Evolutionary conservation across 1,284 basidiomycete species (phyloP).

Genomic region (Ceratobasidium papillatum): DNA sequence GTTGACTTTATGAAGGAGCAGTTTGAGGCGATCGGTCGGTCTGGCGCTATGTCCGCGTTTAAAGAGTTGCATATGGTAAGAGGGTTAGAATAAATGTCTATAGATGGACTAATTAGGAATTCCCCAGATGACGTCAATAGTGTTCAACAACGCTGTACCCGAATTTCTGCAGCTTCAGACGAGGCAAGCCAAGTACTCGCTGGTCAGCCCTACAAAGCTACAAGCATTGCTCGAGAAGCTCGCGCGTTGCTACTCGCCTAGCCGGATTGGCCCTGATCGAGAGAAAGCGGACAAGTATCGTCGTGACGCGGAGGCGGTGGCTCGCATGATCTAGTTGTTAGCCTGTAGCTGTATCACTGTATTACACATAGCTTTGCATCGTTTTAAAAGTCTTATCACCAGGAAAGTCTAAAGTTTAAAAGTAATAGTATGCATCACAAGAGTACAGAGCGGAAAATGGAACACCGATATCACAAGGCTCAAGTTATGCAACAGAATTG

Average conservation of each 20-base stretch:
- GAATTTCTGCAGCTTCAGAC: slow-evolving; percentile 81
- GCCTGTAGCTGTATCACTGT: background rate
- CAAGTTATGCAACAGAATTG: slow-evolving; percentile 32
- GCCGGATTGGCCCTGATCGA: slow-evolving; percentile 53
- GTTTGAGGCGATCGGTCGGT: slow-evolving; percentile 74
- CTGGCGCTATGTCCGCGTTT: slow-evolving; percentile 78
- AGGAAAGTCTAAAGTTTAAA: background rate
- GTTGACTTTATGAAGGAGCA: slow-evolving; percentile 86
- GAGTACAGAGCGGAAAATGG: slow-evolving; percentile 34
- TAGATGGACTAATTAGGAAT: slow-evolving; percentile 12
- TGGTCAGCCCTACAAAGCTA: slow-evolving; percentile 68
- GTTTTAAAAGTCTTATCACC: slow-evolving; percentile 1
- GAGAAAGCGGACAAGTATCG: slow-evolving; percentile 75
- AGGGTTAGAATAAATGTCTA: slow-evolving; percentile 45
- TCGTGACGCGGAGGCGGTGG: slow-evolving; percentile 81
- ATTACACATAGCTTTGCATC: slow-evolving; percentile 15
- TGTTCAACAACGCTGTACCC: slow-evolving; percentile 75
- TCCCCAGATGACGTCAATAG: slow-evolving; percentile 78
- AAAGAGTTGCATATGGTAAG: slow-evolving; percentile 81
- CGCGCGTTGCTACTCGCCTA: slow-evolving; percentile 65
- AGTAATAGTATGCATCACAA: slow-evolving; percentile 34
- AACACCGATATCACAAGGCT: slow-evolving; percentile 32
- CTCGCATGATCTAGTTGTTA: slow-evolving; percentile 56
- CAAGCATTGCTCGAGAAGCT: slow-evolving; percentile 55
- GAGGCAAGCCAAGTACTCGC: slow-evolving; percentile 75